A percentile compares a stretch with the other conserved stretches of the same genome.
Conservation (phyloP, 2,329 filamentous ascomycete species). For the Pseudogymnoascus sp. region DNA sequence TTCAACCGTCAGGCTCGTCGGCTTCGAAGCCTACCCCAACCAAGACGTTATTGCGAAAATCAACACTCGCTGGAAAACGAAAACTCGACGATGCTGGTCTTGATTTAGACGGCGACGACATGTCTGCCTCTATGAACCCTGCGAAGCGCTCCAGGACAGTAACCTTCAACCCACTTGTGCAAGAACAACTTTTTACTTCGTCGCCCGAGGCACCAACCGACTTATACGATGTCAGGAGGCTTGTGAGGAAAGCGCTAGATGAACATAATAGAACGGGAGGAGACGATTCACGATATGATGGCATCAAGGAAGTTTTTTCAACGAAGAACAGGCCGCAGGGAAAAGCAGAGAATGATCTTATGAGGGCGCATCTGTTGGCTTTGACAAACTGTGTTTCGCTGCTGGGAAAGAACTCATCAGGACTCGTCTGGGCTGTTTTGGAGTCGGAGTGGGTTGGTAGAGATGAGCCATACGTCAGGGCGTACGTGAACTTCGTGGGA, state of each 20-base stretch:
- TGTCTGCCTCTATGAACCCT: slow-evolving; percentile 20
- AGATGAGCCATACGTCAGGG: slow-evolving; percentile 55
- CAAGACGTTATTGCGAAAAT: slow-evolving; percentile 9
- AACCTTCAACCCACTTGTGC: slow-evolving; percentile 24
- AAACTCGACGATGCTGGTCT: not conserved
- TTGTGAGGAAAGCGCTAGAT: slow-evolving; percentile 5
- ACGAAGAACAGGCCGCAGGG: slow-evolving; percentile 14
- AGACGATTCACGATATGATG: slow-evolving; percentile 49
- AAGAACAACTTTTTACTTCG: slow-evolving; percentile 9
- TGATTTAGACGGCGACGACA: slow-evolving; percentile 16
- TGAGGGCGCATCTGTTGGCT: slow-evolving; percentile 54
- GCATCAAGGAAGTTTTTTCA: slow-evolving; percentile 46
- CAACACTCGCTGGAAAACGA: slow-evolving; percentile 7
- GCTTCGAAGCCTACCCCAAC: not conserved
- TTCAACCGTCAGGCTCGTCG: not conserved
- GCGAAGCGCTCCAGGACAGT: slow-evolving; percentile 23
- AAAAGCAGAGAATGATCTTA: slow-evolving; percentile 35
- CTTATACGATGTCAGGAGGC: not conserved
- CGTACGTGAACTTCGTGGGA: slow-evolving; percentile 59
- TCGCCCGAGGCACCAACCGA: not conserved
- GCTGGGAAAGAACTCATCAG: slow-evolving; percentile 49
- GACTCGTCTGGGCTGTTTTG: slow-evolving; percentile 50
- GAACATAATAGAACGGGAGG: slow-evolving; percentile 24
- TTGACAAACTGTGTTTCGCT: slow-evolving; percentile 52
- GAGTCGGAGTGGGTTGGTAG: slow-evolving; percentile 56